These are phyloP conservation scores for Scutellaria galericulata DNA, from an alignment of 257 asterid genomes.

Conservation along the genomic window DNA sequence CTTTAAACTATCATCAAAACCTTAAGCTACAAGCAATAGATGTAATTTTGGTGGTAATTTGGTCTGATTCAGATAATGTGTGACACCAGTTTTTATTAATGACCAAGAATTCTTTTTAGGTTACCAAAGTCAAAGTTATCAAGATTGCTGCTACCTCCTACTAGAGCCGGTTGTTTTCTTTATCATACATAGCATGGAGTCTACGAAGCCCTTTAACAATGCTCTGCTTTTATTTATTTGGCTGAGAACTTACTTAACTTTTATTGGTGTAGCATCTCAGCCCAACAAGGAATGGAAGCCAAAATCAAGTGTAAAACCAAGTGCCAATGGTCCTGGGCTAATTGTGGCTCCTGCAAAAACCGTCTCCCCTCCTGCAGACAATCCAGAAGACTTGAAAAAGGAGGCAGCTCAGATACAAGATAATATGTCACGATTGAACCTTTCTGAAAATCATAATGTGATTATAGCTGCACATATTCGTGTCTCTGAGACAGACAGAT, in stretches of 20 bases:
- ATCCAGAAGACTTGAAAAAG: constrained; percentile 48
- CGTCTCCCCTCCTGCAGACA: constrained; percentile 56
- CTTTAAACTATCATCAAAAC: background rate
- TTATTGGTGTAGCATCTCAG: constrained; percentile 59
- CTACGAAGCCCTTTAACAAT: constrained; percentile 1
- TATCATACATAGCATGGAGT: constrained; percentile 5
- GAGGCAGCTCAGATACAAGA: constrained; percentile 63
- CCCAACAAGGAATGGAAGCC: constrained; percentile 97
- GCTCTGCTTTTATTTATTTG: constrained; percentile 12
- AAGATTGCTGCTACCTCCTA: constrained; percentile 22
- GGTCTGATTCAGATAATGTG: background rate
- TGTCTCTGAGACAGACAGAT: constrained; percentile 82
- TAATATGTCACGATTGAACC: constrained; percentile 50
- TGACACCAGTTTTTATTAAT: background rate
- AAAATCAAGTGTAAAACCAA: constrained; percentile 66
- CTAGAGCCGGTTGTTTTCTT: constrained; percentile 22
- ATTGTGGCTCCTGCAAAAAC: constrained; percentile 61
- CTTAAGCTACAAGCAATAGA: constrained; percentile 19
- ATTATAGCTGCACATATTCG: constrained; percentile 92
- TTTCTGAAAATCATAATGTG: constrained; percentile 76
- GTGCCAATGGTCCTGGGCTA: constrained; percentile 57
- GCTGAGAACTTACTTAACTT: constrained; percentile 35
- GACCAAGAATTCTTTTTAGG: constrained; percentile 17
- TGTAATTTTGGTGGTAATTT: constrained; percentile 16
- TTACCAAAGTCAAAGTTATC: background rate